These are phyloP conservation scores for Boletus semigastroideus DNA, from an alignment of 1,284 basidiomycete species.

Conservation along the genomic window DNA sequence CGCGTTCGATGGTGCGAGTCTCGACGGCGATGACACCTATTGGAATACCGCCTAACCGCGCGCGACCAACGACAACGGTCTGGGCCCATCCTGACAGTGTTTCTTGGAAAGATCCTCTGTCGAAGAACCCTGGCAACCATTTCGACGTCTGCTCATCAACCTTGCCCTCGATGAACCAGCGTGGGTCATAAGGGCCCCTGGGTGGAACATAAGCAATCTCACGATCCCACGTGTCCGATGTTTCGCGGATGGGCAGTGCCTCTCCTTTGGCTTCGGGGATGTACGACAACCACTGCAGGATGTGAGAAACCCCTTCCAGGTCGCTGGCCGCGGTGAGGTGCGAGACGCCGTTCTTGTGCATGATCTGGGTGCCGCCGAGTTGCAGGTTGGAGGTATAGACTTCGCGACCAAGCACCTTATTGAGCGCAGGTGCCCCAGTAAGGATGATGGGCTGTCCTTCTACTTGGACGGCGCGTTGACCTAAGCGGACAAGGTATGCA, in stretches of 20 bases:
- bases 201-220: slow-evolving; percentile 89
- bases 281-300: slow-evolving; percentile 94
- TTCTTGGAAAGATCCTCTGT: slow-evolving; percentile 95
- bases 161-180: slow-evolving; percentile 97
- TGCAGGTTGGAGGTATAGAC: slow-evolving; percentile 99
- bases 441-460: slow-evolving; percentile 99
- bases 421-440: slow-evolving; percentile 94
- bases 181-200: slow-evolving; percentile 94
- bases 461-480: slow-evolving; percentile 97
- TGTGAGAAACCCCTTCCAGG: slow-evolving; percentile 90
- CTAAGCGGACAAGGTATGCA: slow-evolving; percentile 97
- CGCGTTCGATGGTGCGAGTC: slow-evolving; percentile 95
- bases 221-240: slow-evolving; percentile 88
- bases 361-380: slow-evolving; percentile 98
- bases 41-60: slow-evolving; percentile 95
- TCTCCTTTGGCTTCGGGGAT: slow-evolving; percentile 82
- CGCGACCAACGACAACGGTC: slow-evolving; percentile 96
- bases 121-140: slow-evolving; percentile 92
- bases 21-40: slow-evolving; percentile 98
- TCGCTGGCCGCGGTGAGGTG: slow-evolving; percentile 95
- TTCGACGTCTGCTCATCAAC: slow-evolving; percentile 75
- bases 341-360: slow-evolving; percentile 99
- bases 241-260: slow-evolving; percentile 72
- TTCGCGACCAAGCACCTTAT: slow-evolving; percentile 98
- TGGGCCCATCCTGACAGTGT: slow-evolving; percentile 97